A percentile compares a stretch with the other conserved stretches of the same genome.
Conservation (phyloP, 2,329 filamentous ascomycete species). For the Diatrype stigma region DNA sequence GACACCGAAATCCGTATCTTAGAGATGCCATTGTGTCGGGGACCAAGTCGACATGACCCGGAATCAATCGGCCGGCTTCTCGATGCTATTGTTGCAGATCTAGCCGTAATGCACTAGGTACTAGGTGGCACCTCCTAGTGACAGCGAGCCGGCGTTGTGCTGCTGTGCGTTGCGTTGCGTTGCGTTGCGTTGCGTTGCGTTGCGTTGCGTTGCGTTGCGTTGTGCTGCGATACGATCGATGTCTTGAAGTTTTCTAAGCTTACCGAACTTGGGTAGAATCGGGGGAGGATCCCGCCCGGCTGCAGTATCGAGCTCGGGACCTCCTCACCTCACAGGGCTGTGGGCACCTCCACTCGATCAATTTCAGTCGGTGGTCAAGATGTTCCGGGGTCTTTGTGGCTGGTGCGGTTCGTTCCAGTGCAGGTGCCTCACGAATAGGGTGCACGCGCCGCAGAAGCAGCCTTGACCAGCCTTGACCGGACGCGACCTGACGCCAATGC, state of each 20-base stretch:
- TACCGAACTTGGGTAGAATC: too few species aligned
- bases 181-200: too few species aligned
- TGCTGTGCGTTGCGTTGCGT: too few species aligned
- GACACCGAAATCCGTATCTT: conserved; percentile 25
- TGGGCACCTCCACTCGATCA: conserved; percentile 1
- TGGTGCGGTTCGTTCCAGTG: not conserved
- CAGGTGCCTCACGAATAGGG: not conserved
- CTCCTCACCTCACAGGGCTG: too few species aligned
- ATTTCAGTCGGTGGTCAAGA: conserved; percentile 19
- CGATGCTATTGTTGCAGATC: not conserved
- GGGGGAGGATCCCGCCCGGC: too few species aligned
- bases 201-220: too few species aligned
- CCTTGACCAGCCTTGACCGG: too few species aligned
- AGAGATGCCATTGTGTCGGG: conserved; percentile 27
- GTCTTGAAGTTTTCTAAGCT: too few species aligned
- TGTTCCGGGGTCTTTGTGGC: conserved; percentile 14
- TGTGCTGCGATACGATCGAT: too few species aligned
- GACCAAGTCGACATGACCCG: conserved; percentile 21
- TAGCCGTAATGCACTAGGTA: not conserved
- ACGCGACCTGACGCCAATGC: not conserved
- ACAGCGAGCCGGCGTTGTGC: too few species aligned
- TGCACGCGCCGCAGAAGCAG: not conserved
- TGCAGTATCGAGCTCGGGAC: too few species aligned
- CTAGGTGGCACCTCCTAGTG: too few species aligned
- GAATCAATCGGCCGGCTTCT: not conserved